Base-by-base conservation (phyloP, 2,329 filamentous ascomycete species). In the Camillea tinctor region DNA sequence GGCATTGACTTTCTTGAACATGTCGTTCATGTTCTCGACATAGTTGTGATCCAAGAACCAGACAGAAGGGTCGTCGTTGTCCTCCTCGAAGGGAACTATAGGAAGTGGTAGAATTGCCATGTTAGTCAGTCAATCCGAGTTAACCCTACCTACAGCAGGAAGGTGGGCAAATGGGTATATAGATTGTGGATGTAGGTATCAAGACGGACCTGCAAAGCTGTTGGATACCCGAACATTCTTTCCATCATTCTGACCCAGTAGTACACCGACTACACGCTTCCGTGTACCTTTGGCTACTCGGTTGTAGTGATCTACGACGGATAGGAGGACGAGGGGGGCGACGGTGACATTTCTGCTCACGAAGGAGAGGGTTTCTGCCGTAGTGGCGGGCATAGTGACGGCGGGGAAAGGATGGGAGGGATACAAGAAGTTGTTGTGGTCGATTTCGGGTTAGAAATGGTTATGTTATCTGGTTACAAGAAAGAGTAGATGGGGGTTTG, bases 1-100 rank as follows among this genome's bases (percentile, higher is more conserved):
- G 63, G 95, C 95, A 81, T 99, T 99, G 84, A 99, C 93, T 81
- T 98, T 98, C 84, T 99, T 99, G 86, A 99, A 99, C 95, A 99
- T 99, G 78, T 98, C 95, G 80, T 95, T 96, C 95, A 99, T 99
- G 70, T 90, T 92, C 79, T 99, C 95, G 77, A 99, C 91, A 73
- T 97, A 99, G 85, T 98, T 98, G 84, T 99, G 95, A 77, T 99
- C 95, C 66, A 99, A 81, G 76, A 98, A 99, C 95, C 95, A 99
- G 74, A 99, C 95, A 40, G 94, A 96, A 3, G 94, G 94, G 75
- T 99, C 93, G 80, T 96, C 97, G 72, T 97, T 95, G 76, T 99
- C 95, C 81, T 99, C 95, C 79, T 99, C 95, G 73, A 99, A 99
- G 1, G 95, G 95, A 52, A 98, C 95, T 97, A n/a, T n/a, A 72